Evolutionary conservation across 2,329 filamentous ascomycete genomes (phyloP), one percentile per base, ranked within the genome.

Genomic region (Cytospora chrysosperma): DNA sequence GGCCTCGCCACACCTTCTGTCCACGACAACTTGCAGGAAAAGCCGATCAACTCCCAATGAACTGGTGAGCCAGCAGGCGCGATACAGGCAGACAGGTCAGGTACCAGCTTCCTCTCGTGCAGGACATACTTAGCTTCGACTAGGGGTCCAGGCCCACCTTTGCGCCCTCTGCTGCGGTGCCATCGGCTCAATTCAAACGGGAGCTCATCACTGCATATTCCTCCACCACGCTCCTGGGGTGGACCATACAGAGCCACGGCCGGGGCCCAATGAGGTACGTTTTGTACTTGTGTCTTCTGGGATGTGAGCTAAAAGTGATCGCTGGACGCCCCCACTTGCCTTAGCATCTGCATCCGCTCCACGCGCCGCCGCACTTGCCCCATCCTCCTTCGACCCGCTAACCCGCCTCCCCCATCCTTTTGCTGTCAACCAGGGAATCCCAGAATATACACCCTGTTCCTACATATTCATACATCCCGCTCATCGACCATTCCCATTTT

Each of bases 381-480:
- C 58, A 54, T 61, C 58, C 58, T 61, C 58, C 51, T 61, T 61
- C 58, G 37, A 52, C 34, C 61, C 47, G 37, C 56, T 61, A 56
- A 40, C 58, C 34, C 60, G 19, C 60, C 51, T 56, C 60, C 32
- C 47, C 57, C 57, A 27, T 57, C 61, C 57, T 53, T 40, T 60
- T 28, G 58, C 40, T 56, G 52, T 64, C 34, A 54, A 58, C 61
- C 61, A 64, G 61, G 64, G 64, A 61, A 61, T 61, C 43, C 64
- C 57, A 63, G 64, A 43, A 54, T 50, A 34, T 58, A 57, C 57
- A 54, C 56, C 51, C 52, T 59, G 61, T 64, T 55, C 64, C 54
- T 66, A 66, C 61, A 65, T 63, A 63, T 63, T 61, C 61, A 52
- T 61, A 60, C 56, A 60, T 59, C 61, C 62, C 61, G 61, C 59